phyloP scores from a whole-genome alignment of 371 early-diverging fungal species.

The Circinella minor region DNA sequence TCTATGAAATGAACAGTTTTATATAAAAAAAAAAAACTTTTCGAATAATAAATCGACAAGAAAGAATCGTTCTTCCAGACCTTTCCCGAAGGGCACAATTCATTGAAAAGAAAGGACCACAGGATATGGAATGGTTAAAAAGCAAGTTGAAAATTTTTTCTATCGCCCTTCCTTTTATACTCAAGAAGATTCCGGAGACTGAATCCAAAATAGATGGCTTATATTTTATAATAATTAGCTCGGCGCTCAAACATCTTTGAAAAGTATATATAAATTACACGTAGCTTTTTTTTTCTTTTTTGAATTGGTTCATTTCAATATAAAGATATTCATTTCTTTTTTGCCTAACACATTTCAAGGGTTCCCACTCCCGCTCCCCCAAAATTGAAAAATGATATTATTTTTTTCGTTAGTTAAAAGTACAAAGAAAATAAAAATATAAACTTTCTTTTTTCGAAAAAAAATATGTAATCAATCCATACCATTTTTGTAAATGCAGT shows the following conservation, averaged over 20 bases:
- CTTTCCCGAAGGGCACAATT: conserved; percentile 20
- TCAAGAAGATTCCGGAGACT: not conserved
- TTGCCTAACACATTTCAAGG: too few species aligned
- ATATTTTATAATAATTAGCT: too few species aligned
- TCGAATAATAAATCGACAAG: too few species aligned
- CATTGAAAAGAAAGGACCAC: conserved; percentile 16
- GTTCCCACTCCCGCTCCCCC: too few species aligned
- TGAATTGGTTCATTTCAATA: too few species aligned
- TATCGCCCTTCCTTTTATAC: not conserved
- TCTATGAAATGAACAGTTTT: not conserved
- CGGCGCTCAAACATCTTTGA: too few species aligned
- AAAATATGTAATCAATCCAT: conserved; percentile 1
- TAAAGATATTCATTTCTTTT: too few species aligned
- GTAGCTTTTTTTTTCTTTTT: too few species aligned
- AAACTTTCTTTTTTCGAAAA: not conserved
- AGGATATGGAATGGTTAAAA: conserved; percentile 16
- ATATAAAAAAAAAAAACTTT: not conserved
- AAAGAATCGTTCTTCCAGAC: conserved; percentile 7
- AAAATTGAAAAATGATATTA: too few species aligned
- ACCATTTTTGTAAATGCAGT: conserved; percentile 1
- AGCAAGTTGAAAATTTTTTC: not conserved
- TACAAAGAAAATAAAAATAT: too few species aligned
- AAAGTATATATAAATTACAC: too few species aligned
- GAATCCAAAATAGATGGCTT: not conserved
- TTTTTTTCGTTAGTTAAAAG: too few species aligned